Conservation (phyloP, 768 basidiomycete genomes). For the Termitomyces sp. region DNA sequence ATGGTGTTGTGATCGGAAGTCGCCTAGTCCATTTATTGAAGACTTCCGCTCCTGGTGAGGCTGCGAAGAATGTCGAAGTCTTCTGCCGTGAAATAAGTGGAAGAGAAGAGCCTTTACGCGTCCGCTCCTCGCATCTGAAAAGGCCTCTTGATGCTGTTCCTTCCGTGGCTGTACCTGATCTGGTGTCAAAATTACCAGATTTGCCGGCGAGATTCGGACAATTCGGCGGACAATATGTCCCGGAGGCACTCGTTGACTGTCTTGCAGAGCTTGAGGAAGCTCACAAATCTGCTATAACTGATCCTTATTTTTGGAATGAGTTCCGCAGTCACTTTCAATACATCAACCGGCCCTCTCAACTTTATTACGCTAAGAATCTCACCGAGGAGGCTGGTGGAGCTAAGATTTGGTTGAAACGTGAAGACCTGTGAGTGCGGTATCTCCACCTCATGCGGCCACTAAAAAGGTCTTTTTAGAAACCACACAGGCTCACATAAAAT, state of each 20-base stretch:
- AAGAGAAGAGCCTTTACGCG: slow-evolving; percentile 30
- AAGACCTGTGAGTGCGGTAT: slow-evolving; percentile 64
- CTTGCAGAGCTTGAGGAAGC: slow-evolving; percentile 86
- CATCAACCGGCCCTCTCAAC: slow-evolving; percentile 89
- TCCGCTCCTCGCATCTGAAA: slow-evolving; percentile 24
- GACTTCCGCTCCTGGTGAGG: slow-evolving; percentile 40
- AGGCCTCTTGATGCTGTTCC: slow-evolving; percentile 22
- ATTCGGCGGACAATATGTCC: slow-evolving; percentile 97
- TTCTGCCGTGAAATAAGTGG: slow-evolving; percentile 71
- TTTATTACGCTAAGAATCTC: slow-evolving; percentile 88
- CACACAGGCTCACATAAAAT: slow-evolving; percentile 99
- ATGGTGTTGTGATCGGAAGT: slow-evolving; percentile 93
- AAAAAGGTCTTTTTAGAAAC: slow-evolving; percentile 47
- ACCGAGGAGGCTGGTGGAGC: slow-evolving; percentile 90
- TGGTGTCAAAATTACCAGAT: slow-evolving; percentile 30
- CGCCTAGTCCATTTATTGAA: slow-evolving; percentile 80
- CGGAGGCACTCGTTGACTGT: slow-evolving; percentile 93
- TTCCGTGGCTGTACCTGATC: slow-evolving; percentile 20
- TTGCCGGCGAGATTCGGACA: slow-evolving; percentile 87
- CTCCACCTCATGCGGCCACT: slow-evolving; percentile 1
- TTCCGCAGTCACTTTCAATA: slow-evolving; percentile 84
- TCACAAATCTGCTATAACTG: slow-evolving; percentile 79
- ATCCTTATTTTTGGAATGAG: slow-evolving; percentile 92
- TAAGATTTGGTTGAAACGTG: slow-evolving; percentile 96
- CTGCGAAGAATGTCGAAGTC: slow-evolving; percentile 49